A percentile compares a stretch with the other conserved stretches of the same genome.
Evolutionary conservation across 768 basidiomycete species (phyloP).

Genomic region (Boletus sp.): DNA sequence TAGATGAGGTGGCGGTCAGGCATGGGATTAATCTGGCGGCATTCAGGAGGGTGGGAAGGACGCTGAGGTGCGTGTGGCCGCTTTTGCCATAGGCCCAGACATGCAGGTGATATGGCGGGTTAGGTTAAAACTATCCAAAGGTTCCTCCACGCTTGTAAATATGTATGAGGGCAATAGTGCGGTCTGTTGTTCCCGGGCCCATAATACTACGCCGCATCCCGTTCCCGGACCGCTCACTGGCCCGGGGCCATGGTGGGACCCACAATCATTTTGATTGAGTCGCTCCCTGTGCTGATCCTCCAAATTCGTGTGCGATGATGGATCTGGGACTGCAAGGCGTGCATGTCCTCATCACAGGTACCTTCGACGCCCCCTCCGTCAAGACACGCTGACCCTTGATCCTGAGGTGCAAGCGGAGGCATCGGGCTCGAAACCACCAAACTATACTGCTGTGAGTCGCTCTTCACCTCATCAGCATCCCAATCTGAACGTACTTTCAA

Average conservation of each 20-base stretch:
- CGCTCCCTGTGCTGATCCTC: neutral
- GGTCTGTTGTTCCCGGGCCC: too few relatives aligned
- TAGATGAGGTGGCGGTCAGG: conserved; percentile 14
- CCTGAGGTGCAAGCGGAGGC: conserved; percentile 71
- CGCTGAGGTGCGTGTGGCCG: conserved; percentile 11
- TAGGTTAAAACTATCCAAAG: too few relatives aligned
- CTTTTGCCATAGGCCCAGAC: conserved; percentile 15
- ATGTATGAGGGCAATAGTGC: too few relatives aligned
- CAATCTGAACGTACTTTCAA: neutral
- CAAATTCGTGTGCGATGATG: conserved; percentile 26
- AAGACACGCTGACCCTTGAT: neutral
- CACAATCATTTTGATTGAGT: neutral
- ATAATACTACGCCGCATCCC: too few relatives aligned
- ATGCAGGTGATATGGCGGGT: conserved; percentile 9
- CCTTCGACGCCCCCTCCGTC: neutral
- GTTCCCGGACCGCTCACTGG: neutral
- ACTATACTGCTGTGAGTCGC: conserved; percentile 49
- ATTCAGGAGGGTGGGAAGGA: conserved; percentile 13
- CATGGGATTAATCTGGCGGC: conserved; percentile 7
- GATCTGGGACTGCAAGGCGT: conserved; percentile 59
- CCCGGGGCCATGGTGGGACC: neutral
- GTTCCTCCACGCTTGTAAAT: too few relatives aligned
- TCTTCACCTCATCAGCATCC: neutral
- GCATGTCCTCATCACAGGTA: conserved; percentile 68
- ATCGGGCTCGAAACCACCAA: conserved; percentile 62